Evolutionary conservation across 1,284 basidiomycete species (phyloP).

Genomic region (Sporisorium iseilematis-ciliati): DNA sequence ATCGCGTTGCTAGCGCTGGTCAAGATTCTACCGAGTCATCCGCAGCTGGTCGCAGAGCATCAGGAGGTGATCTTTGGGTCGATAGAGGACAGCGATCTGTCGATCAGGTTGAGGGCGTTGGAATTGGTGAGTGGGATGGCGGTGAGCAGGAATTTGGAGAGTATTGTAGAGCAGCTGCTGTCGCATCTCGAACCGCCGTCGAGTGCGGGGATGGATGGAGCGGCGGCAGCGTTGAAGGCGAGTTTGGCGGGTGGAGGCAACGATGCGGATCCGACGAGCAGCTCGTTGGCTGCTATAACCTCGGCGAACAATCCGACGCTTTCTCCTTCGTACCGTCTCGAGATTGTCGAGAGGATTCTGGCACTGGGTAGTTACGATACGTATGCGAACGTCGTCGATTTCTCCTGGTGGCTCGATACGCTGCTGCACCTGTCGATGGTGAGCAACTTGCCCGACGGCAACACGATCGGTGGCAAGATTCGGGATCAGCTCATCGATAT

Average conservation of each 20-base stretch:
- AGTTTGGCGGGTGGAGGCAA: constrained; percentile 70
- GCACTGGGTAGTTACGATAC: constrained; percentile 82
- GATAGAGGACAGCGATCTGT: constrained; percentile 92
- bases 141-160: constrained; percentile 82
- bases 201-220: constrained; percentile 19
- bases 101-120: constrained; percentile 92
- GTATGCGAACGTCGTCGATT: constrained; percentile 89
- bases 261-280: constrained; percentile 47
- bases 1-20: constrained; percentile 94
- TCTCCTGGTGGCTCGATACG: constrained; percentile 94
- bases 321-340: constrained; percentile 82
- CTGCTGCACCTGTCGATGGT: constrained; percentile 80
- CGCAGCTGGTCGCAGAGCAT: constrained; percentile 89
- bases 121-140: constrained; percentile 95
- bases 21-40: constrained; percentile 93
- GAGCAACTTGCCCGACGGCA: constrained; percentile 74
- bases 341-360: constrained; percentile 84
- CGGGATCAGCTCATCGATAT: constrained; percentile 88
- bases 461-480: constrained; percentile 78
- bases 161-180: constrained; percentile 87
- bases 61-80: constrained; percentile 91
- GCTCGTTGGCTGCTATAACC: constrained; percentile 38
- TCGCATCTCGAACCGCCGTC: constrained; percentile 81
- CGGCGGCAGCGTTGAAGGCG: constrained; percentile 71
- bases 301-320: constrained; percentile 71